Conservation (phyloP, 208 protist genomes). For the Leishmania major region DNA sequence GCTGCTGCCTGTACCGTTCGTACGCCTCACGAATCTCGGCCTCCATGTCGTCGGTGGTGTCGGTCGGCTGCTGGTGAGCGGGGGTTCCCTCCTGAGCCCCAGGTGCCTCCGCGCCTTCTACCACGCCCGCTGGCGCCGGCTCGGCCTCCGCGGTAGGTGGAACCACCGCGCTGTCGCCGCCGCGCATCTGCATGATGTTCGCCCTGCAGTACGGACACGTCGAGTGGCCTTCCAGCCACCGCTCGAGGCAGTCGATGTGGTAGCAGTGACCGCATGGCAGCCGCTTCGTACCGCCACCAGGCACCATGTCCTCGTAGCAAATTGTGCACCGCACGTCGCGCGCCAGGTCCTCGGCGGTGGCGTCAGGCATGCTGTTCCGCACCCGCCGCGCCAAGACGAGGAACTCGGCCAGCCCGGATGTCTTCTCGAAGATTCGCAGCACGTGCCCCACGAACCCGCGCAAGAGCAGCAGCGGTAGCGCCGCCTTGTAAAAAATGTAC, state of each 20-base stretch:
- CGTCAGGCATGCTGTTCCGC: constrained; percentile 35
- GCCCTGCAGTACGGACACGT: constrained; percentile 88
- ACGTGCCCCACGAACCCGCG: constrained; percentile 43
- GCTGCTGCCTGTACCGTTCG: constrained; percentile 26
- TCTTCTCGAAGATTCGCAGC: constrained; percentile 41
- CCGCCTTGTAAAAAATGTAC: constrained; percentile 43
- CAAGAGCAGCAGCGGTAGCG: constrained; percentile 56
- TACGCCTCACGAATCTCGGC: constrained; percentile 38
- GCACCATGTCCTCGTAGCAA: constrained; percentile 86
- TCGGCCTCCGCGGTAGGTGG: background rate
- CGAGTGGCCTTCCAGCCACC: constrained; percentile 76
- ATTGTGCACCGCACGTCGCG: constrained; percentile 73
- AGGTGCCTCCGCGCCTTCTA: background rate
- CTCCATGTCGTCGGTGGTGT: constrained; percentile 3
- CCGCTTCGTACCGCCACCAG: constrained; percentile 46
- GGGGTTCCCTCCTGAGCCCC: background rate
- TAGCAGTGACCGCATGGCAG: constrained; percentile 88
- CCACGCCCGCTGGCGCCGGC: constrained; percentile 5
- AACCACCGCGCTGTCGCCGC: background rate
- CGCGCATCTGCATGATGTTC: constrained; percentile 46
- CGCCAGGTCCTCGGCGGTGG: constrained; percentile 60
- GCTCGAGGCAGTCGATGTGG: constrained; percentile 75
- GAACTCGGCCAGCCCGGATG: constrained; percentile 43
- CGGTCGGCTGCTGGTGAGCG: background rate
- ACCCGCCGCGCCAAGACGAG: constrained; percentile 39